Evolutionary conservation across 257 asterid genomes (phyloP), one percentile per base, ranked within the genome.

Genomic region (Przewalskia tangutica): DNA sequence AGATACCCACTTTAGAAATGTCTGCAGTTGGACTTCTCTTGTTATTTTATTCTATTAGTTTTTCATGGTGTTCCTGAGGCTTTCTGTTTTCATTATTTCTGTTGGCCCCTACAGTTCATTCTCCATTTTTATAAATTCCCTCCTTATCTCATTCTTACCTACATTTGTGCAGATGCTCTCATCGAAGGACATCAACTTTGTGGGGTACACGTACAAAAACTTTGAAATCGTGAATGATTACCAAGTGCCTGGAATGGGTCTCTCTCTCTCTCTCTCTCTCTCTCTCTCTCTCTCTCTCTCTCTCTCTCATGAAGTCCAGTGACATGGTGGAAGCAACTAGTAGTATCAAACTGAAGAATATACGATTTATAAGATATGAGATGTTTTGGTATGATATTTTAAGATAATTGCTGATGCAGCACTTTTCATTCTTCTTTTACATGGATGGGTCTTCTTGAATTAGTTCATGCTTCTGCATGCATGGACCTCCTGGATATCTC

Each of bases 191-290:
- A 88, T 95, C 85, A 92, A 95, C 89, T 95, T 95, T 89, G 98
- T 95, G 10, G 99, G 99, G 78, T 95, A 95, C 91, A 95, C 99
- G 0, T 95, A 93, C 95, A 95, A 95, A 92, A 95, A 95, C 90
- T 95, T 93, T 81, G 98, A 93, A 86, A 93, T 95, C 50, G 99
- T 95, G 89, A 93, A 93, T 58, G 99, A 95, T 79, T 95, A 93
- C 85, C 98, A 93, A 95, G 94, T 88, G 77, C 95, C 94, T 85
- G 98, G 99, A 91, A 95, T 91, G 93, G 95, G 97, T 93, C 55
- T 87, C 85, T 85, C 73, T 80, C 85, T 79, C 82, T 79, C 84
- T 71, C 79, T 77, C 82, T 81, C 79, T 82, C 85, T 50, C 83
- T 36, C 50, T 11, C 6, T 44, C 55, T 51, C 55, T 50, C 54